phyloP scores from a whole-genome alignment of 2,329 filamentous ascomycete genomes.

The Xylariaceae sp. region DNA sequence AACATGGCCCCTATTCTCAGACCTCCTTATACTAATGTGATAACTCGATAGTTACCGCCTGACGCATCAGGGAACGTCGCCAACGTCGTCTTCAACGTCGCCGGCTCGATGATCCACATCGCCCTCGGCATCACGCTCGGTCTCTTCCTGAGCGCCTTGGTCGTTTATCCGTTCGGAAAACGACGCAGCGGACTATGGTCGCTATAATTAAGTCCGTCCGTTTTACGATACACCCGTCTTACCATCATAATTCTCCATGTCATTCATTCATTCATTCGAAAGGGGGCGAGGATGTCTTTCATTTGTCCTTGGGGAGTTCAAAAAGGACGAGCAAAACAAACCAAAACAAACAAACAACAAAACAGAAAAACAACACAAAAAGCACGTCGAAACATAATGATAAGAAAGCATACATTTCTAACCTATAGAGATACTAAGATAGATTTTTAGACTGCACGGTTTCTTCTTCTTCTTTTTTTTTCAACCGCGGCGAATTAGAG shows the following conservation, averaged over 20 bases:
- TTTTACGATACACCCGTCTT: background rate
- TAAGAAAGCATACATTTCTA: background rate
- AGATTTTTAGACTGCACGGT: background rate
- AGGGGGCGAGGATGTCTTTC: background rate
- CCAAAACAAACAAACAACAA: too few relatives aligned
- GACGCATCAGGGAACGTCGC: conserved; percentile 33
- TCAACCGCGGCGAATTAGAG: background rate
- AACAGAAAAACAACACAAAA: background rate
- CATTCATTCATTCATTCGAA: too few relatives aligned
- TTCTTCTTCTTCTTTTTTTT: background rate
- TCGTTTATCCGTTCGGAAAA: conserved; percentile 47
- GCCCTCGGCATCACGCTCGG: conserved; percentile 49
- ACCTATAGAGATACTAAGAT: background rate
- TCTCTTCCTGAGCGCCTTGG: conserved; percentile 44
- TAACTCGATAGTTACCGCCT: conserved; percentile 20
- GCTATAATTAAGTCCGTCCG: conserved; percentile 31
- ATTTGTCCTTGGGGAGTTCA: background rate
- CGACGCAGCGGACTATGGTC: conserved; percentile 46
- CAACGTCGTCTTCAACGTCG: conserved; percentile 41
- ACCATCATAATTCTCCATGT: background rate
- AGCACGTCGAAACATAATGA: background rate
- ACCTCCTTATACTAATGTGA: background rate
- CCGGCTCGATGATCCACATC: conserved; percentile 48
- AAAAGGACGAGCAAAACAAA: background rate
- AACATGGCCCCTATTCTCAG: background rate